Conservation (phyloP, 441 rosid genomes). For the Macaranga tanarius region DNA sequence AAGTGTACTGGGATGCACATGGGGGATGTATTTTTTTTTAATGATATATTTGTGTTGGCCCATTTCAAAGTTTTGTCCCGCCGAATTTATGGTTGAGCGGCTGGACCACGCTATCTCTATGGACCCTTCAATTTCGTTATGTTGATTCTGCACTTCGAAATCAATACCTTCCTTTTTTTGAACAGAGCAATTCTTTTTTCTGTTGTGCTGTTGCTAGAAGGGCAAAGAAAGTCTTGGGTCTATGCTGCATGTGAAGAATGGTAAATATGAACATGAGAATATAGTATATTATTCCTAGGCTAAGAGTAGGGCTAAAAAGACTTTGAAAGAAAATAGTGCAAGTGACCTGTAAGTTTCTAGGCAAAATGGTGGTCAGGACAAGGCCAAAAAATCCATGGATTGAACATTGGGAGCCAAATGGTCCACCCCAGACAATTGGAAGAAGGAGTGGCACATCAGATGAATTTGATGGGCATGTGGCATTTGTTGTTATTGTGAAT, state of each 20-base stretch:
- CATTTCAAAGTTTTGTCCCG: slow-evolving; percentile 1
- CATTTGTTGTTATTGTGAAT: not conserved
- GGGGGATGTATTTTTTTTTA: slow-evolving; percentile 12
- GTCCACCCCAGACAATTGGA: not conserved
- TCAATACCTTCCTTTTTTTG: too few species aligned
- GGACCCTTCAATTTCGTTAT: not conserved
- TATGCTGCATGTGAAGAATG: too few species aligned
- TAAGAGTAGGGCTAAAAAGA: too few species aligned
- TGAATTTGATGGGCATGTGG: slow-evolving; percentile 5
- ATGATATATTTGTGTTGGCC: slow-evolving; percentile 8
- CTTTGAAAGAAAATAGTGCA: too few species aligned
- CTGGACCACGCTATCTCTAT: slow-evolving; percentile 29
- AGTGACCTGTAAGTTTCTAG: too few species aligned
- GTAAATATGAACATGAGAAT: too few species aligned
- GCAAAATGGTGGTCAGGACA: not conserved
- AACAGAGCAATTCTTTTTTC: too few species aligned
- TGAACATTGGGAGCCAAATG: not conserved
- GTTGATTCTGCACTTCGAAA: too few species aligned
- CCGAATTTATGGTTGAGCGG: slow-evolving; percentile 26
- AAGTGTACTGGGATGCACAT: slow-evolving; percentile 25
- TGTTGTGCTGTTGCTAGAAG: too few species aligned
- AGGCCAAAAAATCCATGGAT: not conserved
- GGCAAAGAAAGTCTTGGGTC: too few species aligned
- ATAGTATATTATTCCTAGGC: too few species aligned
- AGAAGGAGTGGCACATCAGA: not conserved